A percentile compares a stretch with the other conserved stretches of the same genome.
phyloP scores from a whole-genome alignment of 257 asterid species.

The Cynanchum wilfordii region DNA sequence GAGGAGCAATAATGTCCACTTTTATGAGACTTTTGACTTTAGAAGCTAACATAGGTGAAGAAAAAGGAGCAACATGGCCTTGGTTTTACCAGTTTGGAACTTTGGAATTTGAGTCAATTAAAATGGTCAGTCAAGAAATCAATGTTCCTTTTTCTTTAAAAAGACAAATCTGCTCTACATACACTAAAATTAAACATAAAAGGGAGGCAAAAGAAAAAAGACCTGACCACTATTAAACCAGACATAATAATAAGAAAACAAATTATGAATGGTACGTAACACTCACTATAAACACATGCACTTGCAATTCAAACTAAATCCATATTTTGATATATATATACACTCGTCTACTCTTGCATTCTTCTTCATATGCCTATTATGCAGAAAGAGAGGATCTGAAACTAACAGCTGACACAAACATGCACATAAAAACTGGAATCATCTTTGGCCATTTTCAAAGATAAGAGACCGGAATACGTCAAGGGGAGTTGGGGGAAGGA shows the following conservation, averaged over 20 bases:
- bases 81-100: conserved; percentile 28
- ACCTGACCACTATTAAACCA: too few relatives aligned
- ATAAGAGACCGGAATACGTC: conserved; percentile 1
- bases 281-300: too few relatives aligned
- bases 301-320: too few relatives aligned
- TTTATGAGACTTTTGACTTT: conserved; percentile 40
- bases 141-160: conserved; percentile 10
- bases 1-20: neutral
- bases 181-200: too few relatives aligned
- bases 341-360: too few relatives aligned
- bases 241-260: too few relatives aligned
- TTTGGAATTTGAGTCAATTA: conserved; percentile 31
- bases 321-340: too few relatives aligned
- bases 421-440: neutral
- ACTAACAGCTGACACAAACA: neutral
- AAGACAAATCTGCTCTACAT: neutral
- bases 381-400: neutral
- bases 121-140: conserved; percentile 44
- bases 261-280: too few relatives aligned
- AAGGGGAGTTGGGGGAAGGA: neutral
- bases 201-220: too few relatives aligned
- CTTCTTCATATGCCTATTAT: too few relatives aligned
- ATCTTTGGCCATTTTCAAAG: neutral
- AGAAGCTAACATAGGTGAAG: conserved; percentile 20
- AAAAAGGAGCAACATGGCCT: conserved; percentile 23